Evolutionary conservation across 2,329 filamentous ascomycete genomes (phyloP).

Genomic region (Colletotrichum endophyticum): DNA sequence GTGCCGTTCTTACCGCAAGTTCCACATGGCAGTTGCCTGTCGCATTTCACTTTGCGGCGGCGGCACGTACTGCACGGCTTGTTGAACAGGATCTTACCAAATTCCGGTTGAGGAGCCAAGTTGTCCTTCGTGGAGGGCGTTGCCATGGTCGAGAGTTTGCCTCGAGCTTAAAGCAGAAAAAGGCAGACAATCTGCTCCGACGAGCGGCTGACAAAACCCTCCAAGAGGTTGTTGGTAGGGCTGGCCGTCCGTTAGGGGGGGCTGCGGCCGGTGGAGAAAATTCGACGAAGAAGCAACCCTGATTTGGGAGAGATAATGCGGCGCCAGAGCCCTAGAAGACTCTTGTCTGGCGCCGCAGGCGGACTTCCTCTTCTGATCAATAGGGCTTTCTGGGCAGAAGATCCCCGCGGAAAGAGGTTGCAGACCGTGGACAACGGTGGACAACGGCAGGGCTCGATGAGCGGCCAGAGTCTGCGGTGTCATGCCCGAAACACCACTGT

Average conservation of each 20-base stretch:
- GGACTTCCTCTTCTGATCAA: background rate
- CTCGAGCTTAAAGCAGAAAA: background rate
- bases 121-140: slow-evolving; percentile 1
- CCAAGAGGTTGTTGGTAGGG: background rate
- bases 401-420: background rate
- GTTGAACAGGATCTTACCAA: background rate
- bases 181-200: background rate
- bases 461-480: background rate
- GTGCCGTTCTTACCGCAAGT: slow-evolving; percentile 12
- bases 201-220: background rate
- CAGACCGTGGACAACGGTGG: background rate
- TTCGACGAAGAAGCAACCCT: background rate
- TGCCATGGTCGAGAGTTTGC: background rate
- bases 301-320: background rate
- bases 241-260: background rate
- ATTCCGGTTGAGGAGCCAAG: background rate
- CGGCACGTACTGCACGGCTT: slow-evolving; percentile 17
- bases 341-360: background rate
- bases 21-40: slow-evolving; percentile 16
- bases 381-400: background rate
- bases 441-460: background rate
- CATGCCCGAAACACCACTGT: background rate
- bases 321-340: background rate
- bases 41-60: slow-evolving; percentile 18
- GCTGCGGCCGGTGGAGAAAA: background rate